These are phyloP conservation scores for Murraya koenigii DNA, from an alignment of 345 rosid genomes.

Conservation along the genomic window DNA sequence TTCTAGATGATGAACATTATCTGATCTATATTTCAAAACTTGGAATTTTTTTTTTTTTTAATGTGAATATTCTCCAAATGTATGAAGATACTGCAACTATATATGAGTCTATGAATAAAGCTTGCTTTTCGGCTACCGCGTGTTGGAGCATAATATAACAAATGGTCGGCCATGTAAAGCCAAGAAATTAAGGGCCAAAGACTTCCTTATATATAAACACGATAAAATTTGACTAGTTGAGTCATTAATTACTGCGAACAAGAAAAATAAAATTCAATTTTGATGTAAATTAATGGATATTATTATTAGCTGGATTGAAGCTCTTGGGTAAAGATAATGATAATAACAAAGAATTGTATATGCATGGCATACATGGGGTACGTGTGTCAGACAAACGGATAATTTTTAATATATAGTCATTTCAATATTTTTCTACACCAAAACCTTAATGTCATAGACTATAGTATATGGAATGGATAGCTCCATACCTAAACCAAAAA, in stretches of 20 bases:
- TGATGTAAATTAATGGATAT: neutral
- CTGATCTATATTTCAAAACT: neutral
- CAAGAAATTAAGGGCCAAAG: neutral
- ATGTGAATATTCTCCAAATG: neutral
- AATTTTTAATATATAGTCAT: too few species aligned
- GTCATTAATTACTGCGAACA: neutral
- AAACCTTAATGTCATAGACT: neutral
- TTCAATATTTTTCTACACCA: neutral
- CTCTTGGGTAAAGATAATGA: neutral
- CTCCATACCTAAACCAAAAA: neutral
- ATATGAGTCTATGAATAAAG: too few species aligned
- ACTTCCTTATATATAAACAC: neutral
- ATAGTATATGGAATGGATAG: too few species aligned
- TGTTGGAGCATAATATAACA: neutral
- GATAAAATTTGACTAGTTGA: neutral
- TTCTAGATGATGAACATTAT: neutral
- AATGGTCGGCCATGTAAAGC: conserved; percentile 3
- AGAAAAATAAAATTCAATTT: neutral
- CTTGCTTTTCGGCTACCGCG: neutral
- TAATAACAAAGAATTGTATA: neutral
- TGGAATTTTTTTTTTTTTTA: neutral
- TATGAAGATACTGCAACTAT: neutral
- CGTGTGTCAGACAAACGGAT: neutral
- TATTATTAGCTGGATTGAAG: neutral
- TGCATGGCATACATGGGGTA: neutral